Evolutionary conservation across 2,329 filamentous ascomycete genomes (phyloP).

Genomic region (Paraconiothyrium brasiliense): DNA sequence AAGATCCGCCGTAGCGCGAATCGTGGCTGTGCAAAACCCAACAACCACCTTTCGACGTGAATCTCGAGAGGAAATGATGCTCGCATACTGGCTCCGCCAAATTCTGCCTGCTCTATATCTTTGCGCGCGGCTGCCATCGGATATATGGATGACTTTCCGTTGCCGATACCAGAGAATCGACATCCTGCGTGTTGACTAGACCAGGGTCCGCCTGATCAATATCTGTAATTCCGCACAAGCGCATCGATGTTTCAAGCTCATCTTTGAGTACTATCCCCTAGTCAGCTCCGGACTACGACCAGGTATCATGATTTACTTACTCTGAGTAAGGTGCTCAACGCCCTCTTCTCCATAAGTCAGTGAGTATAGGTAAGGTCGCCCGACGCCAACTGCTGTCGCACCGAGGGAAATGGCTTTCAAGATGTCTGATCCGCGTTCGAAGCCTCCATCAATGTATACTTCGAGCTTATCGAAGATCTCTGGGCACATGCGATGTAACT

Average conservation of each 20-base stretch:
- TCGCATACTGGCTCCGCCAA: background rate
- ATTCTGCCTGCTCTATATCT: background rate
- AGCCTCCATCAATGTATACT: slow-evolving; percentile 71
- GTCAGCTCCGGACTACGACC: background rate
- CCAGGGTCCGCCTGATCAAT: slow-evolving; percentile 67
- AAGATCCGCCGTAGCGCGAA: background rate
- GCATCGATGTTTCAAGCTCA: slow-evolving; percentile 58
- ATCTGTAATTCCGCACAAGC: slow-evolving; percentile 67
- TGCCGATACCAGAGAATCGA: slow-evolving; percentile 21
- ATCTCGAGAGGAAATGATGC: background rate
- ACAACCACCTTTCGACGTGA: background rate
- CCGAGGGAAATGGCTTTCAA: slow-evolving; percentile 74
- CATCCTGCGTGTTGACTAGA: slow-evolving; percentile 58
- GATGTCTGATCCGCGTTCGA: slow-evolving; percentile 72
- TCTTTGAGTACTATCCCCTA: slow-evolving; percentile 26
- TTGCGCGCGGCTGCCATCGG: background rate
- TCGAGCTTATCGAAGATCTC: slow-evolving; percentile 68
- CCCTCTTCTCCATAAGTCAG: slow-evolving; percentile 68
- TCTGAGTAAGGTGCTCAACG: slow-evolving; percentile 47
- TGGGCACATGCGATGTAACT: slow-evolving; percentile 69
- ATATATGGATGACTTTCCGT: background rate
- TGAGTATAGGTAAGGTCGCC: slow-evolving; percentile 68
- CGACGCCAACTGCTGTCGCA: slow-evolving; percentile 69
- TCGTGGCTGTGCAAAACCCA: background rate
- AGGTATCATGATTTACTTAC: slow-evolving; percentile 7